Evolutionary conservation across 208 protist species (phyloP).

Genomic region (Leptomonas pyrrhocoris): DNA sequence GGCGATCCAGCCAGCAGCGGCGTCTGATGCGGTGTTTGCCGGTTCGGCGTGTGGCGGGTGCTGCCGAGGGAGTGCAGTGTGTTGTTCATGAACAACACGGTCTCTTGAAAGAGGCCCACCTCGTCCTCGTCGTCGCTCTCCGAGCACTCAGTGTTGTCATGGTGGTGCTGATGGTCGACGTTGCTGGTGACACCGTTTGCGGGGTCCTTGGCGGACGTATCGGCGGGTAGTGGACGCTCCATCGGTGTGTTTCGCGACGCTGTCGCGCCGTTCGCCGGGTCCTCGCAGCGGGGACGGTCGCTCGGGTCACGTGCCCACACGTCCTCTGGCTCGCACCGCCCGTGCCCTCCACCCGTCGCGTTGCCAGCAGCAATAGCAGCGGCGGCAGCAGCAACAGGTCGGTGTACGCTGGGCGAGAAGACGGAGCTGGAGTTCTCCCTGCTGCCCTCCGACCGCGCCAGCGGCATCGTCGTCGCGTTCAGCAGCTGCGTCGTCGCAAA

Average conservation of each 20-base stretch:
- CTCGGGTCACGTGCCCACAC: slow-evolving; percentile 11
- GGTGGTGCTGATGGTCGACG: not conserved
- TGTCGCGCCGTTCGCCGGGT: not conserved
- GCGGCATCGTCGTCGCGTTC: slow-evolving; percentile 23
- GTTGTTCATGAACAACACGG: slow-evolving; percentile 40
- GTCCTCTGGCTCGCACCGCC: not conserved
- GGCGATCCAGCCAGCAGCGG: slow-evolving; percentile 1
- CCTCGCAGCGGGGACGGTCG: not conserved
- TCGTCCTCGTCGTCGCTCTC: slow-evolving; percentile 43
- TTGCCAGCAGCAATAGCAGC: not conserved
- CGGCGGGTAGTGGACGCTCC: not conserved
- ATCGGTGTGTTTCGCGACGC: not conserved
- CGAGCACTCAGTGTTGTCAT: not conserved
- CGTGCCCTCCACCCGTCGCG: not conserved
- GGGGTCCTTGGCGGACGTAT: not conserved
- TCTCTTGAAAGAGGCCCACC: slow-evolving; percentile 35
- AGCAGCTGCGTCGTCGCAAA: slow-evolving; percentile 14
- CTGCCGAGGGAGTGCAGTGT: slow-evolving; percentile 34
- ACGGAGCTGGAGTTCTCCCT: not conserved
- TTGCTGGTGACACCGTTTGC: not conserved
- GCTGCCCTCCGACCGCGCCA: slow-evolving; percentile 10
- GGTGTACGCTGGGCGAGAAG: slow-evolving; percentile 21
- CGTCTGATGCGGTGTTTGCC: slow-evolving; percentile 7
- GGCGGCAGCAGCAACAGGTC: not conserved
- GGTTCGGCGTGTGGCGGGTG: slow-evolving; percentile 24